Conservation (phyloP, 148 eudicot genomes). For the Tetragonia tetragonoides region DNA sequence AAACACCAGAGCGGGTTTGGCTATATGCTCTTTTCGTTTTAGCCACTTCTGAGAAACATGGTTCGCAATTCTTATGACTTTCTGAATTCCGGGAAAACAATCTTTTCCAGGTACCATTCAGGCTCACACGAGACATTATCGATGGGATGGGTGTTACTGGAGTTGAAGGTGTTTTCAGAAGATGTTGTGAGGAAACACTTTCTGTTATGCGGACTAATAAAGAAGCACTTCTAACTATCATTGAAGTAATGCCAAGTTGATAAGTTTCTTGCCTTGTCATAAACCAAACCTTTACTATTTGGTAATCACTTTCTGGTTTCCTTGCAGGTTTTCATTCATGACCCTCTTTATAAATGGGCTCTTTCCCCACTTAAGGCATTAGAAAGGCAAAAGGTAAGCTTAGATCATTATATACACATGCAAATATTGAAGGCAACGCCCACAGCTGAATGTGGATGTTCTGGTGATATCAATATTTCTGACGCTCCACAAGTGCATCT, state of each 20-base stretch:
- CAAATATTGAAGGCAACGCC: constrained; percentile 7
- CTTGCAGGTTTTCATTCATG: constrained; percentile 95
- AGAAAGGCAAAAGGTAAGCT: constrained; percentile 85
- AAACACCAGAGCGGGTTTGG: constrained; percentile 94
- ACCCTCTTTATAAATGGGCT: constrained; percentile 98
- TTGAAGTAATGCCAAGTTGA: constrained; percentile 56
- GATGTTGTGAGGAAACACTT: constrained; percentile 94
- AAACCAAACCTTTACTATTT: background rate
- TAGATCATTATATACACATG: background rate
- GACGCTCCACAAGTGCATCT: background rate
- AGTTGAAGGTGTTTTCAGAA: constrained; percentile 95
- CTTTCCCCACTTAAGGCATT: constrained; percentile 93
- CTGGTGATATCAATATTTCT: background rate
- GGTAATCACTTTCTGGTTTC: constrained; percentile 7
- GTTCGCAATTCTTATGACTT: background rate
- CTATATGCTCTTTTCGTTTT: background rate
- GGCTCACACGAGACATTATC: constrained; percentile 86
- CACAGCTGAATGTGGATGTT: background rate
- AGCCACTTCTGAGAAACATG: background rate
- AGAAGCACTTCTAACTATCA: constrained; percentile 91
- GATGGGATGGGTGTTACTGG: constrained; percentile 99
- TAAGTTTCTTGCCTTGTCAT: background rate
- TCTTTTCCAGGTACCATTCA: constrained; percentile 75
- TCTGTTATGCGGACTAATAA: constrained; percentile 94
- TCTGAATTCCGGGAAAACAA: constrained; percentile 2